Percentiles rank a stretch among this genome's conserved stretches.
phyloP scores from a whole-genome alignment of 768 basidiomycete species.

The Mrakia blollopis region DNA sequence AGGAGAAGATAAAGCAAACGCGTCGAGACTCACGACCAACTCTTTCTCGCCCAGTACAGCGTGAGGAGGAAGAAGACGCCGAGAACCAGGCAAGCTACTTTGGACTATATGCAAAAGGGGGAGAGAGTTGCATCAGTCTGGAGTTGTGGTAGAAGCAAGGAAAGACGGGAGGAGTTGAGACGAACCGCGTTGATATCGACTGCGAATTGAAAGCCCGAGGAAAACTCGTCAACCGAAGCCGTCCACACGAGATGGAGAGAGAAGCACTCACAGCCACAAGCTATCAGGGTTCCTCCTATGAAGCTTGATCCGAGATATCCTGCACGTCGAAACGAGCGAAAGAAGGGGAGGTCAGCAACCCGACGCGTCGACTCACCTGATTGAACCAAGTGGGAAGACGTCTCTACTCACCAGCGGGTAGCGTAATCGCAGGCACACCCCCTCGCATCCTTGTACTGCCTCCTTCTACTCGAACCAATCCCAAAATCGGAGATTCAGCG shows the following conservation, averaged over 20 bases:
- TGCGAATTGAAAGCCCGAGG: neutral
- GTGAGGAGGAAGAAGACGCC: conserved; percentile 83
- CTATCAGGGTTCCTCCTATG: conserved; percentile 79
- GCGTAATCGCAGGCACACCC: conserved; percentile 69
- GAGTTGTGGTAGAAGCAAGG: neutral
- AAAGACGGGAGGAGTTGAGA: neutral
- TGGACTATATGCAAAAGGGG: conserved; percentile 51
- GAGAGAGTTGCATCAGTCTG: neutral
- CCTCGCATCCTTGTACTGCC: conserved; percentile 83
- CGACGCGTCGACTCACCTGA: neutral
- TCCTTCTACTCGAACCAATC: conserved; percentile 51
- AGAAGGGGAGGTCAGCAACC: neutral
- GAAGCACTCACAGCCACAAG: conserved; percentile 43
- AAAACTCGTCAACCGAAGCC: neutral
- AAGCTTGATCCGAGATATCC: conserved; percentile 81
- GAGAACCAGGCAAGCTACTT: conserved; percentile 70
- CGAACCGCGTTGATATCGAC: conserved; percentile 42
- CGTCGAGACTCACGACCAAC: conserved; percentile 33
- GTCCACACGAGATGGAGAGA: conserved; percentile 62
- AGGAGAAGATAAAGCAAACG: neutral
- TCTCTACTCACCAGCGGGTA: conserved; percentile 19
- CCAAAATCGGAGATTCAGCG: neutral
- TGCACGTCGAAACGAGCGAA: conserved; percentile 35
- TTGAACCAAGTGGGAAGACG: no score
- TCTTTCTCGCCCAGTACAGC: conserved; percentile 56